phyloP scores from a whole-genome alignment of 1,139 yeast species.

The Yarrowia galli region DNA sequence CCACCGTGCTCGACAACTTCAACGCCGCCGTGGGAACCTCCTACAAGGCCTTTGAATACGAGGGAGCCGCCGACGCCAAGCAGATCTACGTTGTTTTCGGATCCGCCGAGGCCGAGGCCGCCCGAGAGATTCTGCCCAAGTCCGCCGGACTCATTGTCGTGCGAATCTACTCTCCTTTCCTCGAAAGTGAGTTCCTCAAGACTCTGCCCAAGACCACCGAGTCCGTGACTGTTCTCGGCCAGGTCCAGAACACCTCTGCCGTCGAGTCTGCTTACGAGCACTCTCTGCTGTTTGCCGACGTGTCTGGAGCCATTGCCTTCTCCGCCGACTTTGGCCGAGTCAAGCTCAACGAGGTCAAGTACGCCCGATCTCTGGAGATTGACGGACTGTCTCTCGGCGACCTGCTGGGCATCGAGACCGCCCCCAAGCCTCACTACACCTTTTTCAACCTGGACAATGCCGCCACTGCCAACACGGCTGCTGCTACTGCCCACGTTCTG shows the following conservation, averaged over 20 bases:
- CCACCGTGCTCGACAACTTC: conserved; percentile 41
- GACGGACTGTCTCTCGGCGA: conserved; percentile 44
- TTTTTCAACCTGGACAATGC: conserved; percentile 62
- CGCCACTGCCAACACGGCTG: conserved; percentile 60
- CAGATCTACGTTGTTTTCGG: conserved; percentile 83
- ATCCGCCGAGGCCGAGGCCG: conserved; percentile 66
- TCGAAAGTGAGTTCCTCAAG: conserved; percentile 65
- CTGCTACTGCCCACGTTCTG: conserved; percentile 73
- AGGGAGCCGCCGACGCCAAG: conserved; percentile 66
- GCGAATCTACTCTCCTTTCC: conserved; percentile 70
- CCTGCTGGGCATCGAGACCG: conserved; percentile 42
- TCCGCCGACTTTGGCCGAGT: conserved; percentile 43
- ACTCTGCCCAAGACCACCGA: conserved; percentile 65
- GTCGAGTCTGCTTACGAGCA: conserved; percentile 48
- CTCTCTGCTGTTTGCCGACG: conserved; percentile 65
- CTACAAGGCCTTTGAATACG: conserved; percentile 74
- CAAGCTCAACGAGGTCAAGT: conserved; percentile 47
- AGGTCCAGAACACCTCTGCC: conserved; percentile 53
- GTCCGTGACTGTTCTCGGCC: conserved; percentile 71
- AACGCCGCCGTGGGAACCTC: conserved; percentile 65
- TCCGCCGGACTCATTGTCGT: conserved; percentile 69
- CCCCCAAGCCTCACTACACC: conserved; percentile 23
- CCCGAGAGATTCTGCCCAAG: conserved; percentile 56
- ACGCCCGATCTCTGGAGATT: conserved; percentile 46
- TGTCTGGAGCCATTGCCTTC: conserved; percentile 73